Conservation (phyloP, 2,329 filamentous ascomycete genomes). For the Aspergillus fijiensis region DNA sequence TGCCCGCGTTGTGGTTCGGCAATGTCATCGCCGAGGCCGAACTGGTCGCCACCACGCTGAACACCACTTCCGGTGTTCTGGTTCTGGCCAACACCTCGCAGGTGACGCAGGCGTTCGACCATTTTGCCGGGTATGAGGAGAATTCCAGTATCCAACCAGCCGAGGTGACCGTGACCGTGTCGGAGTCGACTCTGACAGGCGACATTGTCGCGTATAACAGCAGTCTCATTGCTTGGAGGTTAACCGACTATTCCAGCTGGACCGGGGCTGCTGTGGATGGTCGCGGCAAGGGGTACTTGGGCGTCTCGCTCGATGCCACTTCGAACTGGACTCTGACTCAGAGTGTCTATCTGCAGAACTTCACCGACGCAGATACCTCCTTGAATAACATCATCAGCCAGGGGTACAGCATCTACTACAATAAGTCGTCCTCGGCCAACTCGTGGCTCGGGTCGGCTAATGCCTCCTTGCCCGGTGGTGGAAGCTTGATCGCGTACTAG, state of each 20-base stretch:
- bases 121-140: conserved; percentile 31
- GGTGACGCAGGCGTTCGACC: conserved; percentile 36
- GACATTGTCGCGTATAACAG: conserved; percentile 37
- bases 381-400: conserved; percentile 14
- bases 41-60: conserved; percentile 14
- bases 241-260: conserved; percentile 15
- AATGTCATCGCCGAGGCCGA: conserved; percentile 25
- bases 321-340: conserved; percentile 18
- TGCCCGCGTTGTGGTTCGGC: conserved; percentile 35
- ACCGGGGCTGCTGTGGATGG: conserved; percentile 18
- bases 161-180: conserved; percentile 24
- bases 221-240: conserved; percentile 18
- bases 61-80: conserved; percentile 22
- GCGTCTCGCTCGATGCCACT: conserved; percentile 15
- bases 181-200: conserved; percentile 27
- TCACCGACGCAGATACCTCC: conserved; percentile 11
- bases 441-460: conserved; percentile 8
- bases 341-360: conserved; percentile 15
- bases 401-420: conserved; percentile 18
- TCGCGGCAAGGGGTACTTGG: conserved; percentile 10
- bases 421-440: conserved; percentile 8
- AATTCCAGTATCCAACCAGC: conserved; percentile 29
- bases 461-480: no score
- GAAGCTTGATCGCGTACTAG: no score
- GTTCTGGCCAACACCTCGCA: conserved; percentile 27